phyloP scores from a whole-genome alignment of 2,329 filamentous ascomycete species.

The Fusarium staphyleae region DNA sequence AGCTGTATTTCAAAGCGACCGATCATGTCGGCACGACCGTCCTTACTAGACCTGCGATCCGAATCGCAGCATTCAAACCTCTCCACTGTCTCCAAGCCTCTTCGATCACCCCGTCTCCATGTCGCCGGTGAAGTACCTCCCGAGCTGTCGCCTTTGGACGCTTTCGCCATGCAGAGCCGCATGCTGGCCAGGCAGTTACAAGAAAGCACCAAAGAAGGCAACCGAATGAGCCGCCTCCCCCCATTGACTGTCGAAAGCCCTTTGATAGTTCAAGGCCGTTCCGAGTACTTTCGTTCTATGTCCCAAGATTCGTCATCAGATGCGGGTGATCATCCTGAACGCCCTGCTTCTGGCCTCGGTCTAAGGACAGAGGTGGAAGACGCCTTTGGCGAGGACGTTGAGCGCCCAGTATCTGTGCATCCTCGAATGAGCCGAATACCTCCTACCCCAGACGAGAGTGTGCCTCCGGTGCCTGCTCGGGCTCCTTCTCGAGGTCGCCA shows the following conservation, averaged over 20 bases:
- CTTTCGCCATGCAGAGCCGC: conserved; percentile 90
- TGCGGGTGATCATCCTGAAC: conserved; percentile 41
- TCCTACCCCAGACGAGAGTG: conserved; percentile 55
- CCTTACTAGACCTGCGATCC: conserved; percentile 66
- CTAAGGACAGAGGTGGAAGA: conserved; percentile 65
- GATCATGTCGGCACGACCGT: conserved; percentile 64
- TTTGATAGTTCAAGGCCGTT: conserved; percentile 74
- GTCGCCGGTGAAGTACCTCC: conserved; percentile 84
- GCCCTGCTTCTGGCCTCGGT: conserved; percentile 48
- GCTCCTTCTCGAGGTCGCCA: conserved; percentile 52
- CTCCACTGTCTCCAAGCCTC: conserved; percentile 58
- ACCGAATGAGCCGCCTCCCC: conserved; percentile 83
- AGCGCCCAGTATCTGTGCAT: conserved; percentile 76
- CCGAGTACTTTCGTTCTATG: conserved; percentile 80
- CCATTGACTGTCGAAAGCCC: conserved; percentile 85
- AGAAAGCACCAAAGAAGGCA: conserved; percentile 75
- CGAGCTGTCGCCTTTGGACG: conserved; percentile 91
- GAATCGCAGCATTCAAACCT: conserved; percentile 60
- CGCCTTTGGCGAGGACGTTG: conserved; percentile 51
- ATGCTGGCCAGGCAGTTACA: conserved; percentile 87
- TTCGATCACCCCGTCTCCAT: conserved; percentile 77
- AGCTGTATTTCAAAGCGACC: conserved; percentile 19
- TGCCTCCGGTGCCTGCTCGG: conserved; percentile 55
- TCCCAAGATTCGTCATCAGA: conserved; percentile 68
- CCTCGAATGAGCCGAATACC: conserved; percentile 73